A percentile compares a stretch with the other conserved stretches of the same genome.
phyloP scores from a whole-genome alignment of 2,329 filamentous ascomycete genomes.

The Microdochium nivale region DNA sequence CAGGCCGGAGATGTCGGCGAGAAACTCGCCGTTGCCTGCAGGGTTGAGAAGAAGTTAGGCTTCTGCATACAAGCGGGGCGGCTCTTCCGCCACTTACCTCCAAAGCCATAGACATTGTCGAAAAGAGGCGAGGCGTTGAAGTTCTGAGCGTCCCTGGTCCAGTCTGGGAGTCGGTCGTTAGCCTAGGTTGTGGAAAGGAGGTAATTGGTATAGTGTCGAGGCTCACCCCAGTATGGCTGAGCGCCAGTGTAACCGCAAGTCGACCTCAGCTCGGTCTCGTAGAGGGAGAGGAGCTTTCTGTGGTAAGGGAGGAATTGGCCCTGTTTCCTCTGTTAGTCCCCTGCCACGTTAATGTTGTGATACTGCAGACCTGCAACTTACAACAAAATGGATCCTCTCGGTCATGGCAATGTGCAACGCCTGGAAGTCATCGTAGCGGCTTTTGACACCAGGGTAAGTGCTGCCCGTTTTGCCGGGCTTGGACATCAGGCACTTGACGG shows the following conservation, averaged over 20 bases:
- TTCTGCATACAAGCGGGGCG: too few species aligned
- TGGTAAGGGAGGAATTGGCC: slow-evolving; percentile 1
- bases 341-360: background rate
- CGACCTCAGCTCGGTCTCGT: background rate
- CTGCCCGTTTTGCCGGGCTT: slow-evolving; percentile 15
- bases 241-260: slow-evolving; percentile 1
- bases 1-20: background rate
- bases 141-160: background rate
- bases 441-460: slow-evolving; percentile 20
- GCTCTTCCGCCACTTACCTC: background rate
- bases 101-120: slow-evolving; percentile 1
- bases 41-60: too few species aligned
- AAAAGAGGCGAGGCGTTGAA: slow-evolving; percentile 1
- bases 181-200: too few species aligned
- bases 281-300: background rate
- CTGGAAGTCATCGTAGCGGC: slow-evolving; percentile 31
- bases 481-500: slow-evolving; percentile 22
- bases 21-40: background rate
- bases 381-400: slow-evolving; percentile 18
- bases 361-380: background rate
- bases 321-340: background rate
- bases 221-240: slow-evolving; percentile 1
- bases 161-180: too few species aligned
- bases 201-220: background rate
- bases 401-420: slow-evolving; percentile 29